Evolutionary conservation across 805 yeast genomes (phyloP).

Genomic region (Ogataea zsoltii): DNA sequence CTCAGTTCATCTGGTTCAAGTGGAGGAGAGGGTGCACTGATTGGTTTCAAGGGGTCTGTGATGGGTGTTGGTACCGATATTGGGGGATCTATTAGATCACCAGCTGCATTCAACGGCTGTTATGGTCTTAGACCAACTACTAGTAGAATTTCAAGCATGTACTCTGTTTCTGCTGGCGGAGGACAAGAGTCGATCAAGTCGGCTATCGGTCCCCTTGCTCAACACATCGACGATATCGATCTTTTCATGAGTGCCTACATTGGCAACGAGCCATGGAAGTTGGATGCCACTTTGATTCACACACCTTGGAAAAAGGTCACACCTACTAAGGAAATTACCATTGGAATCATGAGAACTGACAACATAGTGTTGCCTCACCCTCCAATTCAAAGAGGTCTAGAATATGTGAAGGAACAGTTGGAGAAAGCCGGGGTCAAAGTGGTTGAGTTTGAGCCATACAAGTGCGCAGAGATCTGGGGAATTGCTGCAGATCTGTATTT

Average conservation of each 20-base stretch:
- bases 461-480: constrained; percentile 56
- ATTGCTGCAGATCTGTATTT: constrained; percentile 57
- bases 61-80: constrained; percentile 64
- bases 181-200: constrained; percentile 26
- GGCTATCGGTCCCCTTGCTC: constrained; percentile 51
- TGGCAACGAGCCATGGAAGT: constrained; percentile 26
- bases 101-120: constrained; percentile 56
- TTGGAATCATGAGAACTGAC: constrained; percentile 63
- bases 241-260: constrained; percentile 42
- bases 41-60: constrained; percentile 54
- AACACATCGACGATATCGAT: constrained; percentile 48
- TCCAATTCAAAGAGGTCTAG: constrained; percentile 61
- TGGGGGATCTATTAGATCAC: constrained; percentile 61
- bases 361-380: constrained; percentile 67
- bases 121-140: constrained; percentile 54
- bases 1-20: constrained; percentile 62
- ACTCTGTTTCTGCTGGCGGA: constrained; percentile 21
- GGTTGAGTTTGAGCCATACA: constrained; percentile 56
- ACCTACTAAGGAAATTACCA: constrained; percentile 45
- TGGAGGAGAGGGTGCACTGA: constrained; percentile 64
- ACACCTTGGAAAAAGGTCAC: constrained; percentile 43
- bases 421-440: constrained; percentile 56
- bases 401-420: constrained; percentile 53
- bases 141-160: constrained; percentile 32
- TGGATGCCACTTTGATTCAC: constrained; percentile 42